A percentile compares a stretch with the other conserved stretches of the same genome.
These are phyloP conservation scores for Grigorovia transvaalensis DNA, from an alignment of 805 yeast species.

Conservation along the genomic window DNA sequence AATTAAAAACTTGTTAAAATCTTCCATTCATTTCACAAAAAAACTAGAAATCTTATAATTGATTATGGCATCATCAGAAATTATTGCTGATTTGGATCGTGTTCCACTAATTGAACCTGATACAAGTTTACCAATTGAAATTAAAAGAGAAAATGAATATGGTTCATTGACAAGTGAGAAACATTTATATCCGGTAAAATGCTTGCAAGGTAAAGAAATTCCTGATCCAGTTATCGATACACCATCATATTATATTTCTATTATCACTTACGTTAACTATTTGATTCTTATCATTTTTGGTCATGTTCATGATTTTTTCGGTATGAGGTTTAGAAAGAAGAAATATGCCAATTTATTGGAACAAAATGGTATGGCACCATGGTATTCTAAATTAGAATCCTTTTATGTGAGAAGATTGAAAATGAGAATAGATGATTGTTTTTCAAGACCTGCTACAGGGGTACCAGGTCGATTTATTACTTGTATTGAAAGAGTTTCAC, in stretches of 20 bases:
- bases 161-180: conserved; percentile 60
- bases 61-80: not conserved
- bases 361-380: conserved; percentile 87
- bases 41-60: too few relatives aligned
- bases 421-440: conserved; percentile 84
- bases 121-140: conserved; percentile 26
- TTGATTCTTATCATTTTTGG: conserved; percentile 80
- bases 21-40: too few relatives aligned
- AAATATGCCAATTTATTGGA: conserved; percentile 59
- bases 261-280: conserved; percentile 79
- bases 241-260: conserved; percentile 71
- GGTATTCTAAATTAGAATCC: conserved; percentile 87
- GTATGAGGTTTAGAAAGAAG: conserved; percentile 58
- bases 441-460: conserved; percentile 91
- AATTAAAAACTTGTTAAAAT: too few relatives aligned
- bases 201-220: conserved; percentile 45
- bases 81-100: conserved; percentile 9
- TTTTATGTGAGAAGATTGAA: conserved; percentile 90
- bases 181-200: conserved; percentile 50
- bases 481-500: conserved; percentile 69
- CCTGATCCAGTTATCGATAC: conserved; percentile 63
- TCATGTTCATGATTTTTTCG: conserved; percentile 81
- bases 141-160: conserved; percentile 52
- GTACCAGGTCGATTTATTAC: conserved; percentile 90
- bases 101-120: conserved; percentile 31